phyloP scores from a whole-genome alignment of 805 yeast genomes.

The Saturnispora quitensis region DNA sequence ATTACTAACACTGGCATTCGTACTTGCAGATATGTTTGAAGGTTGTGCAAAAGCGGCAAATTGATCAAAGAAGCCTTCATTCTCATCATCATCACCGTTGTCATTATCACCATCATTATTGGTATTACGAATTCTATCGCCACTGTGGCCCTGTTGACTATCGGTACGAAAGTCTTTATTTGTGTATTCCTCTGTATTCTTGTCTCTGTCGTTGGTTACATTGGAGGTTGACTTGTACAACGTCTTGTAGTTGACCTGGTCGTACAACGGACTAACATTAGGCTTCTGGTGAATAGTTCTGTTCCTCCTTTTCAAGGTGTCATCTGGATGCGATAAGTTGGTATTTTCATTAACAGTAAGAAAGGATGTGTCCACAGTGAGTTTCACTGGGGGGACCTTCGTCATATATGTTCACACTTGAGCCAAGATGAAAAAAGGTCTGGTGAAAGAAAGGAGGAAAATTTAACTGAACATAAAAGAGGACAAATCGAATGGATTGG shows the following conservation, averaged over 20 bases:
- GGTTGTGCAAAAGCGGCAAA: constrained; percentile 10
- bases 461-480: not conserved
- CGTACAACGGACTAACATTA: constrained; percentile 12
- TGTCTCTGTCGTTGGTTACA: not conserved
- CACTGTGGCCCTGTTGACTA: not conserved
- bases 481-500: not conserved
- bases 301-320: not conserved
- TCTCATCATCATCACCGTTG: constrained; percentile 2
- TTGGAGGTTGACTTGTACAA: not conserved
- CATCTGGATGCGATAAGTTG: not conserved
- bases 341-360: not conserved
- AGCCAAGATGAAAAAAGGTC: not conserved
- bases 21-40: not conserved
- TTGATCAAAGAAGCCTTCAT: constrained; percentile 12
- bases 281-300: not conserved
- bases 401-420: not conserved
- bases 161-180: not conserved
- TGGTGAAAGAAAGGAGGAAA: not conserved
- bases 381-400: not conserved
- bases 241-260: constrained; percentile 12
- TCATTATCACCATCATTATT: too few relatives aligned
- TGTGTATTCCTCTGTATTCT: not conserved
- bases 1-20: not conserved
- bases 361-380: constrained; percentile 7
- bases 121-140: too few relatives aligned